A percentile compares a stretch with the other conserved stretches of the same genome.
Evolutionary conservation across 345 rosid genomes (phyloP).

Genomic region (Populus euphratica): DNA sequence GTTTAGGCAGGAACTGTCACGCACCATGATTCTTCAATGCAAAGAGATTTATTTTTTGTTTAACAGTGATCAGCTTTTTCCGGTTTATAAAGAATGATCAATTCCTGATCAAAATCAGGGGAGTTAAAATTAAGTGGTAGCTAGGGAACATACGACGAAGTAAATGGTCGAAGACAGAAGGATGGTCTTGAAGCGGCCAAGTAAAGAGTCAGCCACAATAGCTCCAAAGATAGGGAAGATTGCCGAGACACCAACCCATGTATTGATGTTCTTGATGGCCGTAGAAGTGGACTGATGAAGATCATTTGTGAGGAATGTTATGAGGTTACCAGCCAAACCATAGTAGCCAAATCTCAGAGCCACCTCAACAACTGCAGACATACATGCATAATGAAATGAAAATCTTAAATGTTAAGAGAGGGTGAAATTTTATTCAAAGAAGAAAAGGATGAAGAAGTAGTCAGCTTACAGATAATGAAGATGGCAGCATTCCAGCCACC

Average conservation of each 20-base stretch:
- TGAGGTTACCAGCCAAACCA: slow-evolving; percentile 73
- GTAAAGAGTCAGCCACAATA: slow-evolving; percentile 66
- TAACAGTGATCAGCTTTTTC: too few relatives aligned
- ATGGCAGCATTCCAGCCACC: slow-evolving; percentile 92
- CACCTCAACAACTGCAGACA: slow-evolving; percentile 65
- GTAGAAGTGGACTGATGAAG: slow-evolving; percentile 50
- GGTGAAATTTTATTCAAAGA: neutral
- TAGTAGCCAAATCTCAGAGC: slow-evolving; percentile 78
- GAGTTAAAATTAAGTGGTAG: neutral
- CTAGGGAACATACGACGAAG: slow-evolving; percentile 34
- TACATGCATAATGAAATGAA: neutral
- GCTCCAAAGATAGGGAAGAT: slow-evolving; percentile 78
- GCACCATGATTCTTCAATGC: neutral
- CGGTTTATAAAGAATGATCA: too few relatives aligned
- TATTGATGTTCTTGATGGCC: slow-evolving; percentile 66
- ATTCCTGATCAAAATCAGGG: neutral
- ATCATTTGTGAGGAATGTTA: slow-evolving; percentile 62
- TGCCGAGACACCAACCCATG: slow-evolving; percentile 77
- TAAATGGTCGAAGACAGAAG: slow-evolving; percentile 55
- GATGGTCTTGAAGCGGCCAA: slow-evolving; percentile 89
- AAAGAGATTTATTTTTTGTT: too few relatives aligned
- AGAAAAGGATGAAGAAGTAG: neutral
- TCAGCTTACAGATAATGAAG: slow-evolving; percentile 67
- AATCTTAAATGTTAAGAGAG: neutral
- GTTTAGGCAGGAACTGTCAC: neutral